Evolutionary conservation across 108 stramenopile genomes (phyloP).

Genomic region (Fragilaria crotonensis): DNA sequence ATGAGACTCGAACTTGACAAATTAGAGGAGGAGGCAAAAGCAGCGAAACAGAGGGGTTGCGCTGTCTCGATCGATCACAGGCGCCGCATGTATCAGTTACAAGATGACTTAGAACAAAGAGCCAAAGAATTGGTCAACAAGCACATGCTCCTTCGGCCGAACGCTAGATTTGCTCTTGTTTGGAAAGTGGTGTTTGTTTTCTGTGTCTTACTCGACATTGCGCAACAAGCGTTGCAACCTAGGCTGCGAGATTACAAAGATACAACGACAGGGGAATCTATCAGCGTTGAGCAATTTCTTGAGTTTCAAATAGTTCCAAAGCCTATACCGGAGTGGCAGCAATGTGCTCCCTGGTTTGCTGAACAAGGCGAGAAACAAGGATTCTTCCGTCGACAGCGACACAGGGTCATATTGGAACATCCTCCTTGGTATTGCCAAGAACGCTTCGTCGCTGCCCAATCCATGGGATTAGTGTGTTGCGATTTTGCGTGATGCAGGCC

Average conservation of each 20-base stretch:
- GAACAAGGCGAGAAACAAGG: no score
- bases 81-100: constrained; percentile 37
- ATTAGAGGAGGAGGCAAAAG: constrained; percentile 14
- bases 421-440: neutral
- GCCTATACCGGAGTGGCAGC: constrained; percentile 17
- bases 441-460: neutral
- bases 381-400: no score
- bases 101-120: constrained; percentile 33
- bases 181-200: constrained; percentile 58
- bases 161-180: constrained; percentile 55
- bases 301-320: constrained; percentile 13
- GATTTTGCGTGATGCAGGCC: neutral
- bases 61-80: constrained; percentile 16
- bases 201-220: constrained; percentile 51
- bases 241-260: constrained; percentile 35
- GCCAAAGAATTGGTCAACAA: constrained; percentile 24
- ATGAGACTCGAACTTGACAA: constrained; percentile 22
- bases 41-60: constrained; percentile 14
- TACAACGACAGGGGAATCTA: constrained; percentile 23
- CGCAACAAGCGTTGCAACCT: constrained; percentile 39
- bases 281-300: constrained; percentile 16
- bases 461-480: neutral
- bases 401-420: no score
- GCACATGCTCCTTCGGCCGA: constrained; percentile 55
- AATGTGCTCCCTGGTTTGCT: constrained; percentile 11